Evolutionary conservation across 2,329 filamentous ascomycete genomes (phyloP), one percentile per base, ranked within the genome.

Genomic region (Colletotrichum sp.): DNA sequence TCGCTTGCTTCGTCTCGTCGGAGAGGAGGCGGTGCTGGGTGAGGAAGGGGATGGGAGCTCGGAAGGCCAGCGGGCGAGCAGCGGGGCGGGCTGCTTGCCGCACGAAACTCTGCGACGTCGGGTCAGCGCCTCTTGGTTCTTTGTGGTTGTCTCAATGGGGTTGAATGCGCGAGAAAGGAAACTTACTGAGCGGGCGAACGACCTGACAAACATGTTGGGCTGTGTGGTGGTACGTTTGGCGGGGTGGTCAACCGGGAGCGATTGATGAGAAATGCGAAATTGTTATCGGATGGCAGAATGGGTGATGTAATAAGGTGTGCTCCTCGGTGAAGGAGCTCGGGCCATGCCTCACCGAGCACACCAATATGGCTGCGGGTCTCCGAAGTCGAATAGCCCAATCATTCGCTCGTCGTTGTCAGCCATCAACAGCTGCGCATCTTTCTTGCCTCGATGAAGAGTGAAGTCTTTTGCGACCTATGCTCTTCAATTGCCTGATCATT

Each of bases 1-100:
- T 99, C 30, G 96, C 96, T 52, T 92, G 87, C 77, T 91, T 92
- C 13, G 95, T 97, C 82, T 95, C 91, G 80, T 93, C 91, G 36
- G 96, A 98, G 64, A 99, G 91, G 55, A 95, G 90, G 73, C 96
- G 94, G 75, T 90, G 86, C 77, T 89, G 88, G 30, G 73, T 70
- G 71, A 76, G 64, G 77, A 79, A 77, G 71, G 78, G 63, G 6
- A 63, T 60, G 59, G 76, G 76, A 60, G 71, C 76, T 16, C 72
- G 76, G 75, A 77, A 78, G 74, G 77, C 80, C 39, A 76, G 65
- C 70, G 73, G 73, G 76, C 80, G 72, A 67, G 81, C 79, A 36
- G 81, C 81, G 67, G 85, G 84, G 57, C 85, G 84, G 67, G 82
- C 81, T 71, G 84, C 82, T 79, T 85, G 85, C 80, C 85, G 82